Evolutionary conservation across 1,284 basidiomycete genomes (phyloP), one percentile per base, ranked within the genome.

Genomic region (Austroboletus rostrupii): DNA sequence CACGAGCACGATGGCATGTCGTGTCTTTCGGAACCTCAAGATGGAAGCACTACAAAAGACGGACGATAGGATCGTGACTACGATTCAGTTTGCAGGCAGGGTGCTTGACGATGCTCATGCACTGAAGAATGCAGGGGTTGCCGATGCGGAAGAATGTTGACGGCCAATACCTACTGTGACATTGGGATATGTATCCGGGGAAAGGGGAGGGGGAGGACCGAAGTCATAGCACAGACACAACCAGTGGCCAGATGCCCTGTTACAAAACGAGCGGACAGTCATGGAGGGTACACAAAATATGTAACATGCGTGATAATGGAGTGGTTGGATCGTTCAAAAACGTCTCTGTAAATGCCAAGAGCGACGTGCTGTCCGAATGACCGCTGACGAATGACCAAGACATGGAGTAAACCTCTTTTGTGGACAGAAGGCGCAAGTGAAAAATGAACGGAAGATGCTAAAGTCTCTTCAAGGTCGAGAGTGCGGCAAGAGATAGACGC

Each of bases 21-120:
- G 63, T 21, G 61, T 70, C 45, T 68, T 64, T 57, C 61, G 64
- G 17, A 61, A 68, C 42, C 70, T 72, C 68, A 60, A 52, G 44
- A 44, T 55, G 19, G 53, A 65, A 41, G 36, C 47, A 13, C 33
- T 49, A 26, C 35, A 53, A 9, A 35, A 42, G 26, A 45, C 49
- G 21, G 53, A 57, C 35, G 45, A 37, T 28, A 52, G 20, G n/a
- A 19, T 38, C 29, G 7, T 65, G 42, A 48, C 59, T 13, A 53
- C 63, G 6, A 46, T 62, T 17, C 52, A 29, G 33, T 66, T 66
- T 40, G 57, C 32, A 6, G 41, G 46, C n/a, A 48, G 31, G 36
- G 45, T 36, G 16, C 47, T 10, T 20, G 38, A 20, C 33, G 38
- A 54, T 28, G 26, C 42, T 23, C 45, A 43, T 31, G 20, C 43